These are phyloP conservation scores for Aspergillus japonicus DNA, from an alignment of 2,329 filamentous ascomycete species.

Conservation along the genomic window DNA sequence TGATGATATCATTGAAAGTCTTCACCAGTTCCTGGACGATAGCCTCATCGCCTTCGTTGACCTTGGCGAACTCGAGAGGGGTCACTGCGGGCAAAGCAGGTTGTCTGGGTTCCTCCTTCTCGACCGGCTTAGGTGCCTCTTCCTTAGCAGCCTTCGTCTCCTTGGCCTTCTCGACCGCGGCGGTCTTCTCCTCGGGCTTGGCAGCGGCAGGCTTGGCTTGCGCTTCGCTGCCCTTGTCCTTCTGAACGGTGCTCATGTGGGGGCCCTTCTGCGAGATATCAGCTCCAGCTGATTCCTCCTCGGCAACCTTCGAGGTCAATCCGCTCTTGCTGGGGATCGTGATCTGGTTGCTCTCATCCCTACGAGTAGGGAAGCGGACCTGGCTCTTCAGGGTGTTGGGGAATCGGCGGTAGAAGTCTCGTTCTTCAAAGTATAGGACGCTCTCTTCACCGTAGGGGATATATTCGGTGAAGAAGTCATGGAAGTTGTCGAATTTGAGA, in stretches of 20 bases:
- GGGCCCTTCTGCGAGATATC: slow-evolving; percentile 53
- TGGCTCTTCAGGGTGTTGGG: slow-evolving; percentile 54
- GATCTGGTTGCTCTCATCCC: slow-evolving; percentile 66
- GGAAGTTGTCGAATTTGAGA: slow-evolving; percentile 92
- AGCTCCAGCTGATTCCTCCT: slow-evolving; percentile 56
- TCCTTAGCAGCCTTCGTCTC: slow-evolving; percentile 29
- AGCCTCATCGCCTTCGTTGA: slow-evolving; percentile 75
- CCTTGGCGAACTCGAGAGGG: slow-evolving; percentile 73
- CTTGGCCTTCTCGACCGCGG: slow-evolving; percentile 33
- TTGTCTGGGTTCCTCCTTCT: slow-evolving; percentile 37
- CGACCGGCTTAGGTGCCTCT: slow-evolving; percentile 28
- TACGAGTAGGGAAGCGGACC: slow-evolving; percentile 37
- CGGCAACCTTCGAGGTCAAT: slow-evolving; percentile 73
- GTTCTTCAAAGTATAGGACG: slow-evolving; percentile 92
- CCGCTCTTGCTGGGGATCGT: slow-evolving; percentile 84
- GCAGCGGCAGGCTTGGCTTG: slow-evolving; percentile 27
- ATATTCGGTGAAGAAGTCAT: slow-evolving; percentile 98
- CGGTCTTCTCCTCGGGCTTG: slow-evolving; percentile 30
- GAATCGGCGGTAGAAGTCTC: slow-evolving; percentile 87
- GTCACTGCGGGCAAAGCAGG: slow-evolving; percentile 52
- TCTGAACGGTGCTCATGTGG: slow-evolving; percentile 47
- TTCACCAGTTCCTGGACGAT: slow-evolving; percentile 90
- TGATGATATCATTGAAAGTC: slow-evolving; percentile 94
- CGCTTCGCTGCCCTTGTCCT: slow-evolving; percentile 27
- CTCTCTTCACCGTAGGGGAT: slow-evolving; percentile 91